phyloP scores from a whole-genome alignment of 2,329 filamentous ascomycete genomes.

The Hymenoscyphus scutula region DNA sequence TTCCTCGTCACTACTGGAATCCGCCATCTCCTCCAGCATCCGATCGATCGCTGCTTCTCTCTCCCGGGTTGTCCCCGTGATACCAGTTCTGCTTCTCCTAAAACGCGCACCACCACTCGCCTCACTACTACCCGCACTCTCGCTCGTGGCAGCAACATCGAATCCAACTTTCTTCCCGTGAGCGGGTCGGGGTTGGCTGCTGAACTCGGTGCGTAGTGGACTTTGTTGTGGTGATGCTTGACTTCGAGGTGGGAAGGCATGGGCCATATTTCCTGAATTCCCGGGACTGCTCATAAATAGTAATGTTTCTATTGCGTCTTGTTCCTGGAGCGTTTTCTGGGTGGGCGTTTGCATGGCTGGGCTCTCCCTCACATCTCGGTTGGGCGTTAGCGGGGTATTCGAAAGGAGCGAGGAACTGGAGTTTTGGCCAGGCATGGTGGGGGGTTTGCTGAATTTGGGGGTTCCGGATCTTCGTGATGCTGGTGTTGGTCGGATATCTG shows the following conservation, averaged over 20 bases:
- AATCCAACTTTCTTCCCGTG: slow-evolving; percentile 31
- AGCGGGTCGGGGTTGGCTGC: slow-evolving; percentile 19
- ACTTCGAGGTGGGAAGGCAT: slow-evolving; percentile 46
- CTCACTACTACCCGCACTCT: slow-evolving; percentile 25
- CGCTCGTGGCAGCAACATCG: slow-evolving; percentile 22
- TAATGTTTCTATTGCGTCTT: slow-evolving; percentile 77
- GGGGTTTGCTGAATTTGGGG: slow-evolving; percentile 34
- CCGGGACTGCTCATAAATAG: slow-evolving; percentile 80
- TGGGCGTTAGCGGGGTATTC: slow-evolving; percentile 32
- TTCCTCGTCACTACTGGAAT: slow-evolving; percentile 38
- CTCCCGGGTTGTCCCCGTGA: slow-evolving; percentile 13
- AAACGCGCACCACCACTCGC: slow-evolving; percentile 22
- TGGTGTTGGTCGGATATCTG: slow-evolving; percentile 37
- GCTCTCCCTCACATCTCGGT: slow-evolving; percentile 23
- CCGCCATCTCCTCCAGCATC: slow-evolving; percentile 35
- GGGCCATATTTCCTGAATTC: slow-evolving; percentile 63
- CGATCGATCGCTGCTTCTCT: slow-evolving; percentile 33
- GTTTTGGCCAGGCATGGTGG: slow-evolving; percentile 29
- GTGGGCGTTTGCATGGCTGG: slow-evolving; percentile 55
- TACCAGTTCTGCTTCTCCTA: slow-evolving; percentile 14
- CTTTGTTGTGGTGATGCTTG: slow-evolving; percentile 34
- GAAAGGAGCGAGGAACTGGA: slow-evolving; percentile 28
- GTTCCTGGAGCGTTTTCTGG: slow-evolving; percentile 68
- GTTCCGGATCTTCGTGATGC: slow-evolving; percentile 33
- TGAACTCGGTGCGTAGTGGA: slow-evolving; percentile 35